A percentile compares a stretch with the other conserved stretches of the same genome.
These are phyloP conservation scores for Botrytis squamosa DNA, from an alignment of 2,329 filamentous ascomycete genomes.

Conservation along the genomic window DNA sequence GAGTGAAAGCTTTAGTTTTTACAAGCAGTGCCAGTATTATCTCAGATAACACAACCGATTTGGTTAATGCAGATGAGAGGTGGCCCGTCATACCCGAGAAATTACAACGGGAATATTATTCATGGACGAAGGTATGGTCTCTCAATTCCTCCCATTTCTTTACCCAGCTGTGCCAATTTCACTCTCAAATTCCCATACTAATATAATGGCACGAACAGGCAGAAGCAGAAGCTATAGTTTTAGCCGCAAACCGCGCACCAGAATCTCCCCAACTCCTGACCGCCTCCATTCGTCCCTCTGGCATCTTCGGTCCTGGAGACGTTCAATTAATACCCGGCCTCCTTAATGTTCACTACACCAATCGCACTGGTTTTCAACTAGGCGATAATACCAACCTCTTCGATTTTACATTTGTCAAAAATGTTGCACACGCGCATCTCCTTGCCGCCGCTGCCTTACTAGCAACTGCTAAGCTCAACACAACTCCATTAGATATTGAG, in stretches of 20 bases:
- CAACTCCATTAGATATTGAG: slow-evolving; percentile 67
- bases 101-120: slow-evolving; percentile 77
- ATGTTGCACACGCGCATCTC: slow-evolving; percentile 75
- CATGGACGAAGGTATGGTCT: slow-evolving; percentile 67
- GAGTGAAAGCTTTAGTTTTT: slow-evolving; percentile 82
- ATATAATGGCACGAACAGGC: slow-evolving; percentile 46
- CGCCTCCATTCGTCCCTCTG: slow-evolving; percentile 78
- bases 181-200: not conserved
- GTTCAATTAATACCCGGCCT: slow-evolving; percentile 72
- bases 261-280: slow-evolving; percentile 60
- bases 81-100: slow-evolving; percentile 74
- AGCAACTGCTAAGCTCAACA: slow-evolving; percentile 38
- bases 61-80: slow-evolving; percentile 81
- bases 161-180: not conserved
- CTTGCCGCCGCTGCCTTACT: slow-evolving; percentile 64
- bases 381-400: slow-evolving; percentile 71
- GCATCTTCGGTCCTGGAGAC: slow-evolving; percentile 91
- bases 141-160: not conserved
- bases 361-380: slow-evolving; percentile 75
- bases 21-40: slow-evolving; percentile 87
- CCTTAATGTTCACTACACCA: slow-evolving; percentile 65
- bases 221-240: slow-evolving; percentile 76
- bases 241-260: slow-evolving; percentile 67
- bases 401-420: slow-evolving; percentile 69
- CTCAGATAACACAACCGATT: slow-evolving; percentile 75